Base-by-base conservation (phyloP, 1,284 basidiomycete genomes). In the Ceratobasidium sp. region DNA sequence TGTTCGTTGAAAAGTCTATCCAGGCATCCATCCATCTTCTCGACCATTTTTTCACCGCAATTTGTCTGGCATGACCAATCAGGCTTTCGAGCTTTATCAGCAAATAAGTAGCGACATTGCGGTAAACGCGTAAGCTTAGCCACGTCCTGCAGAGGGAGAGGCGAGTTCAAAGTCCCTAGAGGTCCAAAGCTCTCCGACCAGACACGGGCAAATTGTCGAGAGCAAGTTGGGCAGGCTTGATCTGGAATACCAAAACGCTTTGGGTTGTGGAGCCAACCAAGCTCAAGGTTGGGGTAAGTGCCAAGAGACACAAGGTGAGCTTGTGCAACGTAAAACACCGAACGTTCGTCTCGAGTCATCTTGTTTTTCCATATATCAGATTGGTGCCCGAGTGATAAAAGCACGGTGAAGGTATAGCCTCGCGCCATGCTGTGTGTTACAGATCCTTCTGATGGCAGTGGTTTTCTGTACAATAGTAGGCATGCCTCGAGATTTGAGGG, bases 141-240 rank as follows among this genome's bases (percentile, higher is more conserved):
- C 20, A 73, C 59, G 20, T 73, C 70, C n/a, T 73, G 40, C 5
- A 73, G 48, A 15, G 56, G 70, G 9, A 50, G 10, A 33, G 23
- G 23, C n/a, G 70, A 73, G 23, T 64, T 23, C 23, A 73, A 50
- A 23, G 13, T 20, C 20, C 48, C 48, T 10, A 46, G 26, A n/a
- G 20, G 23, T 12, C 48, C 66, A 38, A 68, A 68, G 23, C 66
- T 68, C 5, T 12, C 28, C 12, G 10, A 10, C 66, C 66, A 68
- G 3, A 50, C 66, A 3, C 2, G 9, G 42, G n/a, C 12, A 2
- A 66, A 23, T 13, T n/a, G 42, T 12, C n/a, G 13, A 26, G 42
- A 23, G 23, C 64, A 66, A 10, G 23, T 15, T 26, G 26, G 23
- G 20, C 33, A 33, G 33, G 33, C 33, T 33, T 33, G 33, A 33